These are phyloP conservation scores for Annulohypoxylon moriforme DNA, from an alignment of 495 filamentous ascomycete species.

Conservation along the genomic window DNA sequence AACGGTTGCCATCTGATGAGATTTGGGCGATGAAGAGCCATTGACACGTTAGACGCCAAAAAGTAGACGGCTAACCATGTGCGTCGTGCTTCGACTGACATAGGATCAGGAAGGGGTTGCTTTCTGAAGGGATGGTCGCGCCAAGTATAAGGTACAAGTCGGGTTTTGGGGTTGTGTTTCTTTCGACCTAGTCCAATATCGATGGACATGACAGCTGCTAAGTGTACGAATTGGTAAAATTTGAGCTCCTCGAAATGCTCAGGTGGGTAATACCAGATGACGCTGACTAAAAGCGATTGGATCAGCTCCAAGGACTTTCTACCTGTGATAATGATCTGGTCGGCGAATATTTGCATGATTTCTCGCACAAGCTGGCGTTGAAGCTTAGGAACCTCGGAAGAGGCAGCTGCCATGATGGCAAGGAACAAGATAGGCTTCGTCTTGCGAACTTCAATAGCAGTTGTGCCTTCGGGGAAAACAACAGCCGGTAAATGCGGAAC, in stretches of 20 bases:
- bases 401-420: constrained; percentile 78
- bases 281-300: constrained; percentile 78
- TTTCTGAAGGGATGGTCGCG: constrained; percentile 62
- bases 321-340: constrained; percentile 77
- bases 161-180: constrained; percentile 55
- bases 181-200: constrained; percentile 83
- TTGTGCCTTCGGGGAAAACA: constrained; percentile 75
- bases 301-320: constrained; percentile 89
- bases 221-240: constrained; percentile 88
- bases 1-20: constrained; percentile 84
- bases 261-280: constrained; percentile 86
- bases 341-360: constrained; percentile 76
- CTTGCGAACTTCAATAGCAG: constrained; percentile 72
- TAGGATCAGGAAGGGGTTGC: constrained; percentile 64
- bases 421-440: constrained; percentile 84
- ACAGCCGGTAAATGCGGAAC: constrained; percentile 79
- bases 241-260: constrained; percentile 88
- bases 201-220: constrained; percentile 85
- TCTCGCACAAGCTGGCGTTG: constrained; percentile 74
- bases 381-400: constrained; percentile 66
- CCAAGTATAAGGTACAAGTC: constrained; percentile 56
- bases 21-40: constrained; percentile 83
- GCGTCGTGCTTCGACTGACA: constrained; percentile 77
- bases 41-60: constrained; percentile 74
- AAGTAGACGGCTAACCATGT: constrained; percentile 89